phyloP scores from a whole-genome alignment of 495 filamentous ascomycete species.

The Hypoxylon lienhwacheense region DNA sequence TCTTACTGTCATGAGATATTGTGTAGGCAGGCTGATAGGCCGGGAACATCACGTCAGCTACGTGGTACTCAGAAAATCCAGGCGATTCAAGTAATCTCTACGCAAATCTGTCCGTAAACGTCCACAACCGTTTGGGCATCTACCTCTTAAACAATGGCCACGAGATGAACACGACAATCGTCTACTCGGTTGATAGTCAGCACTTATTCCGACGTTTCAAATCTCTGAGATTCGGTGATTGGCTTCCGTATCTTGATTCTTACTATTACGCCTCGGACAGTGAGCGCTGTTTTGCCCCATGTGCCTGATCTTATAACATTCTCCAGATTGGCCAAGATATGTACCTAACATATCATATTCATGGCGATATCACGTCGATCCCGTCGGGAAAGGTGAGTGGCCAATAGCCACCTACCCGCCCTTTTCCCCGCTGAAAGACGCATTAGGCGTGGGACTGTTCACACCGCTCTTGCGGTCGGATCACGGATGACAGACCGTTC shows the following conservation, averaged over 20 bases:
- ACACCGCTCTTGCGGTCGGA: constrained; percentile 27
- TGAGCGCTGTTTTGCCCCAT: constrained; percentile 17
- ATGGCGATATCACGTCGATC: background rate
- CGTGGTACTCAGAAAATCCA: no score
- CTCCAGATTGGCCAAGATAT: constrained; percentile 21
- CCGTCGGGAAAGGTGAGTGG: constrained; percentile 15
- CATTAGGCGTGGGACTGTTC: constrained; percentile 13
- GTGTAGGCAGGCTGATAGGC: no score
- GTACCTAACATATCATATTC: background rate
- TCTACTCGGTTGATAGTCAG: constrained; percentile 1
- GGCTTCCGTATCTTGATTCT: constrained; percentile 2
- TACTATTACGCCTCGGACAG: constrained; percentile 3
- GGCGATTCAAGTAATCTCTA: no score
- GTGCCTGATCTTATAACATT: constrained; percentile 21
- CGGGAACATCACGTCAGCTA: constrained; percentile 32
- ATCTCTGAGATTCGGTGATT: background rate
- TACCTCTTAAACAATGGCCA: no score
- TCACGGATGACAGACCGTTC: constrained; percentile 10
- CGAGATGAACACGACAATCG: no score
- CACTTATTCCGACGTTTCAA: constrained; percentile 1
- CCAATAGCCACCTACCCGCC: constrained; percentile 16
- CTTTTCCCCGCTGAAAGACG: constrained; percentile 2
- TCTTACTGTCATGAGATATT: background rate
- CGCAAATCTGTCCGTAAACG: no score
- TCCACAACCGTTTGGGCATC: no score